Evolutionary conservation across 208 protist genomes (phyloP), one percentile per base, ranked within the genome.

Genomic region (Crithidia fasciculata): DNA sequence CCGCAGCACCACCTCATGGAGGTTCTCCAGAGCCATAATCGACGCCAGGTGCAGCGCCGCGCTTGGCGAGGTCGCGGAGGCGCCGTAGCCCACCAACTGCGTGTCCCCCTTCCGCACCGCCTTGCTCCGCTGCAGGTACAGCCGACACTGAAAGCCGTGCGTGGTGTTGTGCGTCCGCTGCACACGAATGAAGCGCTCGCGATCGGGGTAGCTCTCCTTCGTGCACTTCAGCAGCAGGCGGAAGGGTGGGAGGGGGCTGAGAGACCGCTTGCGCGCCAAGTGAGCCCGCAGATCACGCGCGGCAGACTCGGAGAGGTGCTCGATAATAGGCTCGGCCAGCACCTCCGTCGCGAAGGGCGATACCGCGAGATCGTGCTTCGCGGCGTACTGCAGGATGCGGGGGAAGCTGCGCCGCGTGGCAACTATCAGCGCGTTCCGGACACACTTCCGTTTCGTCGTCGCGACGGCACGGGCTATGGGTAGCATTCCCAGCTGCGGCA

Each of bases 11-110:
- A 53, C 61, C 28, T 75, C 68, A 56, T 78, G 83, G 44, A 89
- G 55, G 56, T 89, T 83, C 58, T 86, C 74, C 55, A 89, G 69
- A 47, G 84, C 84, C 78, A 84, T 78, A 2, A 89, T 16, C 3
- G 88, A 73, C 4, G 92, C 92, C 37, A 64, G 74, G 57, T 96
- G 62, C 52, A 95, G 68, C 12, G 92, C 92, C 13, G 87, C 76
- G 3, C 72, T 18, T 36, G 79, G 56, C 8, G 69, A 71, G 19
- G 58, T 69, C 56, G 55, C 69, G 69, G 71, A 85, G 36, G 28
- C 75, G 16, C 84, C 92, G 71, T 86, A 92, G 44, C 92, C 92
- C 10, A 95, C 82, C 12, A 96, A 69, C 72, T 96, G 92, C 18
- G 81, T 80, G 45, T 87, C 82, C 0, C 88, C 85, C 43, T 81